Evolutionary conservation across 345 rosid species (phyloP), one percentile per base, ranked within the genome.

Genomic region (Theobroma cacao): DNA sequence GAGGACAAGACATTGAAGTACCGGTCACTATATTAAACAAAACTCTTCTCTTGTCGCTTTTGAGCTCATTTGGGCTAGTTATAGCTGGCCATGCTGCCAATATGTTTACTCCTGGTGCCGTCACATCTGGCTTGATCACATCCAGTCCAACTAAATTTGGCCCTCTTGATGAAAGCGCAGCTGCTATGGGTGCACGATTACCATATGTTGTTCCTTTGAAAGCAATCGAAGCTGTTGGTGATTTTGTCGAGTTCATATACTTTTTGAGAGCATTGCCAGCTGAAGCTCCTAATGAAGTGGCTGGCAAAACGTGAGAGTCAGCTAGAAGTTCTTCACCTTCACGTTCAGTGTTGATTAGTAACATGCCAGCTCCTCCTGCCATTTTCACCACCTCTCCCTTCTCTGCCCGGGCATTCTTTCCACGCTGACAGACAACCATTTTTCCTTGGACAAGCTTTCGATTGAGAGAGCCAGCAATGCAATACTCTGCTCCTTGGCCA

Each of bases 361-460:
- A n/a, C 98, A 93, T 89, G 41, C 86, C 98, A 5, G 71, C 91
- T 70, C 97, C 98, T 26, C 94, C 89, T 4, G 83, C 89, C 36
- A 79, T 72, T 80, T 84, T 90, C 61, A 90, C 93, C 66, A 59
- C 38, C 74, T 74, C 83, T 52, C 87, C 87, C 69, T 76, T 85
- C 40, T 24, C 70, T 0, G 78, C 47, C 38, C 80, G 70, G 63
- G 60, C 70, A 7, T 12, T 72, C 0, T 52, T 0, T 61, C 87
- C 88, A 70, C 70, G 56, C 22, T 62, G 68, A 59, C 98, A 93
- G 47, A 87, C 59, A 38, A 93, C 85, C 28, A 90, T 86, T 80
- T 89, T 91, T 36, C 94, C 93, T 53, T 82, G 73, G 10, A 87
- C 92, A 33, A 87, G 90, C 60, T 78, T 79, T 9, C 71, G 85